Conservation (phyloP, 1,139 yeast genomes). For the Suhomyces taliae region DNA sequence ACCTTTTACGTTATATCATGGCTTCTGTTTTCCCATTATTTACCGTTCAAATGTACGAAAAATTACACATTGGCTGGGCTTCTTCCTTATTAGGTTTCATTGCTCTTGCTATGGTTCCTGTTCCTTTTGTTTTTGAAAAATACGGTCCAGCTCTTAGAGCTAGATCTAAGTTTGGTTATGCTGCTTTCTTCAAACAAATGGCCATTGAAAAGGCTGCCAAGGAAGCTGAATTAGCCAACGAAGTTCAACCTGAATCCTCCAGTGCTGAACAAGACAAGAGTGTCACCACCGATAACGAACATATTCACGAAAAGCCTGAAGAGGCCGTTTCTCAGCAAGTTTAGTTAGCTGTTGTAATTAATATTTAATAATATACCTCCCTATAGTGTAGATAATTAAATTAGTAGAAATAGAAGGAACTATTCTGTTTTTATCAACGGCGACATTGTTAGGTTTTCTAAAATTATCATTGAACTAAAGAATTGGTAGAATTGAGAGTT, state of each 20-base stretch:
- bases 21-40: conserved; percentile 59
- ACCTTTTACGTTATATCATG: conserved; percentile 63
- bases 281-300: conserved; percentile 12
- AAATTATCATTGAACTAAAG: no score
- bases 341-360: not conserved
- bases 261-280: not conserved
- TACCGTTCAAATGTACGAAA: conserved; percentile 45
- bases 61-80: conserved; percentile 34
- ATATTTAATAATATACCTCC: not conserved
- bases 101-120: conserved; percentile 27
- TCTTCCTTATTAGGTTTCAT: conserved; percentile 26
- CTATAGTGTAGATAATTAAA: not conserved
- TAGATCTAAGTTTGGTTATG: conserved; percentile 43
- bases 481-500: no score
- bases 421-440: no score
- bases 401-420: no score
- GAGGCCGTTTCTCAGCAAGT: conserved; percentile 1
- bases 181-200: conserved; percentile 41
- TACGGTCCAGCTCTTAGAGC: conserved; percentile 23
- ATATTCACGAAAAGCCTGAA: conserved; percentile 4
- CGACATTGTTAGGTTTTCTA: no score
- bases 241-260: not conserved
- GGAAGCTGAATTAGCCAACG: conserved; percentile 11
- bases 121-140: conserved; percentile 23
- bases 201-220: conserved; percentile 27